phyloP scores from a whole-genome alignment of 2,329 filamentous ascomycete species.

The Ambrosiella beaveri region DNA sequence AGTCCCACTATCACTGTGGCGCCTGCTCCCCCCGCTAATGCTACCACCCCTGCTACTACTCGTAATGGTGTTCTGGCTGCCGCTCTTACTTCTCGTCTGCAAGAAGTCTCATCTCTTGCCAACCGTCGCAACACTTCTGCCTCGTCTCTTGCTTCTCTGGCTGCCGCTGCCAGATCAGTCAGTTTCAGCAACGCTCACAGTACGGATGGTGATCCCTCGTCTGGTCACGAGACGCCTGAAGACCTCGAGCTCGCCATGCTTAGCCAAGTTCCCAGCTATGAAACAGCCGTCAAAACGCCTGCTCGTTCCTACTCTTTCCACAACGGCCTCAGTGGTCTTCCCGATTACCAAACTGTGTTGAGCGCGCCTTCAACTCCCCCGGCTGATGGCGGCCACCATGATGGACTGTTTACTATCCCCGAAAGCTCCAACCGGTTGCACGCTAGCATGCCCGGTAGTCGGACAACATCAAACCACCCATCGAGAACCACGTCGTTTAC shows the following conservation, averaged over 20 bases:
- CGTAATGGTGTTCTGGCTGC: conserved; percentile 16
- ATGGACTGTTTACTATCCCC: conserved; percentile 11
- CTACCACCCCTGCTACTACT: conserved; percentile 7
- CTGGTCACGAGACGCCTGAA: conserved; percentile 37
- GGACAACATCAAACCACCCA: conserved; percentile 10
- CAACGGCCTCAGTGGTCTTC: conserved; percentile 32
- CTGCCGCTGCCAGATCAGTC: conserved; percentile 24
- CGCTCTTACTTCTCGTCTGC: conserved; percentile 46
- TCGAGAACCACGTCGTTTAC: conserved; percentile 12
- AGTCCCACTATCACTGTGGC: conserved; percentile 11
- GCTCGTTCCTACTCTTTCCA: conserved; percentile 34
- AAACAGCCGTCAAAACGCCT: conserved; percentile 52
- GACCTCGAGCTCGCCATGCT: conserved; percentile 44
- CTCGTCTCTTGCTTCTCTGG: conserved; percentile 26
- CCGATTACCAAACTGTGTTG: conserved; percentile 48
- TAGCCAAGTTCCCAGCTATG: conserved; percentile 61
- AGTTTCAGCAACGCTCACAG: conserved; percentile 14
- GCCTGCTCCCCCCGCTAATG: not conserved
- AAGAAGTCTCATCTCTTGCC: conserved; percentile 44
- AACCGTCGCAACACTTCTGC: conserved; percentile 30
- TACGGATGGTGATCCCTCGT: conserved; percentile 31
- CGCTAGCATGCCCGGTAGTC: conserved; percentile 12
- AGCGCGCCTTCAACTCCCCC: conserved; percentile 19
- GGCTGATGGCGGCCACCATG: conserved; percentile 6
- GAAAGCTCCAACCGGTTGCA: conserved; percentile 8